A percentile compares a stretch with the other conserved stretches of the same genome.
These are phyloP conservation scores for Penicillium sp. DNA, from an alignment of 2,329 filamentous ascomycete genomes.

Conservation along the genomic window DNA sequence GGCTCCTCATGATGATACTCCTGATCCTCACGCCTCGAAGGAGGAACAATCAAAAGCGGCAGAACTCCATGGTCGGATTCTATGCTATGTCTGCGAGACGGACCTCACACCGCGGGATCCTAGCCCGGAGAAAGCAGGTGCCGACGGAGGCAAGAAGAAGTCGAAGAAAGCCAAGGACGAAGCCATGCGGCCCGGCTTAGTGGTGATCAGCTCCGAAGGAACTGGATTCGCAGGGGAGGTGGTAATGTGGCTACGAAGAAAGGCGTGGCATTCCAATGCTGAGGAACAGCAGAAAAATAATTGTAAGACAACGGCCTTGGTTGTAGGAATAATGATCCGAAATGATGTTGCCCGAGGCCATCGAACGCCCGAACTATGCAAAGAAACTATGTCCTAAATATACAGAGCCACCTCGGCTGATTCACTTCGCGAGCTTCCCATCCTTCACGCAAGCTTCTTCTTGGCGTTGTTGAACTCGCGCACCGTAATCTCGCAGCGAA, in stretches of 20 bases:
- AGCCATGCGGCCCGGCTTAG: slow-evolving; percentile 63
- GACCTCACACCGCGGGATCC: slow-evolving; percentile 56
- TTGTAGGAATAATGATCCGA: slow-evolving; percentile 8
- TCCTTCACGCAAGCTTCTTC: slow-evolving; percentile 35
- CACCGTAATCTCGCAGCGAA: slow-evolving; percentile 76
- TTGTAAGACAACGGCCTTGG: neutral
- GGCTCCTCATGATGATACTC: slow-evolving; percentile 49
- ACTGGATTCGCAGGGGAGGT: slow-evolving; percentile 92
- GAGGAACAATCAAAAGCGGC: slow-evolving; percentile 43
- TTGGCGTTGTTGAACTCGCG: slow-evolving; percentile 65
- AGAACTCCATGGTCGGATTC: slow-evolving; percentile 44
- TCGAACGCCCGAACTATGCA: slow-evolving; percentile 25
- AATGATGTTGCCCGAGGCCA: slow-evolving; percentile 10
- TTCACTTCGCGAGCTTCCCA: neutral
- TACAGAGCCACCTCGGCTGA: slow-evolving; percentile 13
- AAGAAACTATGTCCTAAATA: slow-evolving; percentile 20
- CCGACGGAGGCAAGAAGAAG: slow-evolving; percentile 30
- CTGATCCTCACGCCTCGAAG: slow-evolving; percentile 57
- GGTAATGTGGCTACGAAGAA: slow-evolving; percentile 72
- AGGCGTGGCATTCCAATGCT: slow-evolving; percentile 80
- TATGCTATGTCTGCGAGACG: slow-evolving; percentile 83
- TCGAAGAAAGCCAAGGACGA: slow-evolving; percentile 46
- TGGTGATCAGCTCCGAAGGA: slow-evolving; percentile 77
- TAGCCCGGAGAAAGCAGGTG: slow-evolving; percentile 12
- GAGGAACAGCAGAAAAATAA: slow-evolving; percentile 15